A percentile compares a stretch with the other conserved stretches of the same genome.
Conservation (phyloP, 2,329 filamentous ascomycete species). For the Tolypocladium inflatum region DNA sequence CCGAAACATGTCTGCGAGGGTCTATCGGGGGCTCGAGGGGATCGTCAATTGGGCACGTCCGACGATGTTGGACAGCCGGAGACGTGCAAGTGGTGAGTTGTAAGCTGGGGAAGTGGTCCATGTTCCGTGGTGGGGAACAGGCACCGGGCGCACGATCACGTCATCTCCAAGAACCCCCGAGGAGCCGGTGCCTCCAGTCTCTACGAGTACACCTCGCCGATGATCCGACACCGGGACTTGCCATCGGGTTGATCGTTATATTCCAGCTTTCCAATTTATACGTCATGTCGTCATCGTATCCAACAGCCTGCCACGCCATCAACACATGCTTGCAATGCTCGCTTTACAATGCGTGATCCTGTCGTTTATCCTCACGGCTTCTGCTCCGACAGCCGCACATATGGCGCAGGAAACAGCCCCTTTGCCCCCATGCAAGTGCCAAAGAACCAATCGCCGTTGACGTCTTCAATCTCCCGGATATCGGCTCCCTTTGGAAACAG, state of each 20-base stretch:
- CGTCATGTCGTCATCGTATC: not conserved
- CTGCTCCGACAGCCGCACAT: conserved; percentile 44
- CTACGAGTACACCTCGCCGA: not conserved
- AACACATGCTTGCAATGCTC: not conserved
- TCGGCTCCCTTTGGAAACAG: conserved; percentile 77
- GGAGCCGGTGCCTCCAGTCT: not conserved
- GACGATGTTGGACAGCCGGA: not conserved
- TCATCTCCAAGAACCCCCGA: conserved; percentile 6
- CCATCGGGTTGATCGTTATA: not conserved
- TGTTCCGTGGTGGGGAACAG: not conserved
- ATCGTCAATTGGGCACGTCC: not conserved
- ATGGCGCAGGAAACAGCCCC: conserved; percentile 73
- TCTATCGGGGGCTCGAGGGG: conserved; percentile 5
- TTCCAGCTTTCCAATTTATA: not conserved
- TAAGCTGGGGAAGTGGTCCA: not conserved
- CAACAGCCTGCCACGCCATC: not conserved
- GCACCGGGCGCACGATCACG: conserved; percentile 9
- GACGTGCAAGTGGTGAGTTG: not conserved
- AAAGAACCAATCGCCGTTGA: conserved; percentile 86
- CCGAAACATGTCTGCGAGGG: conserved; percentile 49
- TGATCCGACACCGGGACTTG: not conserved
- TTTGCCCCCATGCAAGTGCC: conserved; percentile 74
- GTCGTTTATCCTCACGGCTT: not conserved
- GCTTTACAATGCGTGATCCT: not conserved
- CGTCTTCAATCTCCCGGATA: conserved; percentile 72